Percentiles rank a stretch among this genome's conserved stretches.
These are phyloP conservation scores for Alliaria petiolata DNA, from an alignment of 345 rosid species.

Conservation along the genomic window DNA sequence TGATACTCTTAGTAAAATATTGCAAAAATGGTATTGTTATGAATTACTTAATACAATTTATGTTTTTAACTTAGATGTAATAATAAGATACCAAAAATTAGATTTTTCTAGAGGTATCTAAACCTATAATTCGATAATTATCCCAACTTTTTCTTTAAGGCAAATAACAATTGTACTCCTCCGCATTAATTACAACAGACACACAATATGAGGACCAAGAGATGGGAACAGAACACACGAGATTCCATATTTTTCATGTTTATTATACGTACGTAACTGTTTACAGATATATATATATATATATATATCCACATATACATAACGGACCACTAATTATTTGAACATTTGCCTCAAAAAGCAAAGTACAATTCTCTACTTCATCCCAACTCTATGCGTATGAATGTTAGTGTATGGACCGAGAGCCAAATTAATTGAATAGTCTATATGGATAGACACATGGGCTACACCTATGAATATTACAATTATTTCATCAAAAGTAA, in stretches of 20 bases:
- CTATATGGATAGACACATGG: conserved; percentile 21
- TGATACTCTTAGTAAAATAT: background rate
- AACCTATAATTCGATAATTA: conserved; percentile 12
- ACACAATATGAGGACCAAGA: conserved; percentile 19
- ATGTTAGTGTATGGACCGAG: conserved; percentile 27
- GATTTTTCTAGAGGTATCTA: background rate
- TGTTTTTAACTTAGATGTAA: background rate
- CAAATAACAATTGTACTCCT: conserved; percentile 16
- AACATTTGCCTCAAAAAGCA: conserved; percentile 16
- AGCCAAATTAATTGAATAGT: conserved; percentile 2
- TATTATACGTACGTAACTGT: background rate
- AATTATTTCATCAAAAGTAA: conserved; percentile 20
- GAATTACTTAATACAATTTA: background rate
- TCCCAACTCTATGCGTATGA: conserved; percentile 22
- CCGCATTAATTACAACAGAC: conserved; percentile 18
- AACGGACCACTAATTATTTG: conserved; percentile 26
- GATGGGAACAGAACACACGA: conserved; percentile 16
- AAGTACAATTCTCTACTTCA: conserved; percentile 18
- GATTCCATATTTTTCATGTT: conserved; percentile 16
- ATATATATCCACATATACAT: background rate
- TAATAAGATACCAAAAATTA: background rate
- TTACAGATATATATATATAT: too few species aligned
- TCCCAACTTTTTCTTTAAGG: background rate
- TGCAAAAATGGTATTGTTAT: too few species aligned
- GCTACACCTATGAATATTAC: conserved; percentile 3